These are phyloP conservation scores for Trematosphaeria pertusa DNA, from an alignment of 2,329 filamentous ascomycete genomes.

Conservation along the genomic window DNA sequence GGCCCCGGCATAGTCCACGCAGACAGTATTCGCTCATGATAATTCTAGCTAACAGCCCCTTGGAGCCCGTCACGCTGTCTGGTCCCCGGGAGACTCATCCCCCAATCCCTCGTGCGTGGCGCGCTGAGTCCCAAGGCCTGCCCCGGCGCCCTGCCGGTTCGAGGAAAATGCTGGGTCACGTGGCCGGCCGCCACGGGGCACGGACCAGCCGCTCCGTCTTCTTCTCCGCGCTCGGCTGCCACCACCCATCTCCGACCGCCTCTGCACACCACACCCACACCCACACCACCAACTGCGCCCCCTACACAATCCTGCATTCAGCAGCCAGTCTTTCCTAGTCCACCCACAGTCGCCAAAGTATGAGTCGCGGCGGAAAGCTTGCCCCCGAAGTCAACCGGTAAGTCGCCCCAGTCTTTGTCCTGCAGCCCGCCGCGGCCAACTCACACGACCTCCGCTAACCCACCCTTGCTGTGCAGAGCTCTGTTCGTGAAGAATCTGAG, in stretches of 20 bases:
- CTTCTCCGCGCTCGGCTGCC: conserved; percentile 3
- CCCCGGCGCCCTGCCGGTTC: background rate
- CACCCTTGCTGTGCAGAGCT: conserved; percentile 67
- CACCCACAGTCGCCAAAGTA: conserved; percentile 64
- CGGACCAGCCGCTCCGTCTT: background rate
- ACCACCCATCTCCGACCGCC: conserved; percentile 16
- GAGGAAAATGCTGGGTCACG: conserved; percentile 1
- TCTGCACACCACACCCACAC: conserved; percentile 10
- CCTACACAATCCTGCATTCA: conserved; percentile 17
- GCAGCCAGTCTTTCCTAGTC: conserved; percentile 29
- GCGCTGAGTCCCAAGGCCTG: too few species aligned
- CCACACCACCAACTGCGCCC: conserved; percentile 15
- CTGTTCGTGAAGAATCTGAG: conserved; percentile 99
- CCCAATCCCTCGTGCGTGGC: too few species aligned
- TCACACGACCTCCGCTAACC: conserved; percentile 44
- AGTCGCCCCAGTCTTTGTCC: conserved; percentile 48
- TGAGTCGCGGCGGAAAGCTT: conserved; percentile 96
- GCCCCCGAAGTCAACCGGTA: conserved; percentile 99
- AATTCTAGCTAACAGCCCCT: too few species aligned
- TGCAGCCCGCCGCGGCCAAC: conserved; percentile 25
- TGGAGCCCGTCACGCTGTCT: too few species aligned
- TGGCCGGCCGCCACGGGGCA: background rate
- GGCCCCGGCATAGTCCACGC: too few species aligned
- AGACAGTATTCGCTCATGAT: too few species aligned
- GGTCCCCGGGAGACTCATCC: too few species aligned